phyloP scores from a whole-genome alignment of 495 filamentous ascomycete species.

The Xanthoparmelia taractica region DNA sequence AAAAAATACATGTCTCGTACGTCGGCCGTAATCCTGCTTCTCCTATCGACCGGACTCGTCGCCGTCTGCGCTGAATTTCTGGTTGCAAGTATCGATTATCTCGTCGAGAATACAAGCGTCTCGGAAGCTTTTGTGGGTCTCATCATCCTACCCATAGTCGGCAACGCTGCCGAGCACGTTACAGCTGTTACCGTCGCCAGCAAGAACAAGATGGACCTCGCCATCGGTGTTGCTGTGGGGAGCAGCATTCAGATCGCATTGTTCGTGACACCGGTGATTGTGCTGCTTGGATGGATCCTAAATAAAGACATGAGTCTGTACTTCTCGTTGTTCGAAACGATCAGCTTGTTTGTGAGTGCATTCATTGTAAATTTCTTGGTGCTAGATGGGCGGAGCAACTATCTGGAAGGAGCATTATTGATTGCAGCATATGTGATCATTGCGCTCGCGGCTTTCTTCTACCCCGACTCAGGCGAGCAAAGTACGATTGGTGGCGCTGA shows the following conservation, averaged over 20 bases:
- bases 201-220: conserved; percentile 96
- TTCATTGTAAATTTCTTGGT: conserved; percentile 86
- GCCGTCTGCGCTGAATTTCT: conserved; percentile 84
- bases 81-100: conserved; percentile 67
- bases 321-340: conserved; percentile 88
- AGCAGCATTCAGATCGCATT: conserved; percentile 84
- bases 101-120: conserved; percentile 56
- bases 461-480: conserved; percentile 45
- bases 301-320: conserved; percentile 77
- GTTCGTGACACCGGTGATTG: conserved; percentile 81
- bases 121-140: conserved; percentile 79
- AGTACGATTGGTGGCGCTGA: conserved; percentile 33
- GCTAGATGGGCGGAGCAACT: conserved; percentile 79
- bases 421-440: conserved; percentile 81
- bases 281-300: conserved; percentile 84
- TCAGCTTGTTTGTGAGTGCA: conserved; percentile 73
- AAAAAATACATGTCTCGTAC: conserved; percentile 62
- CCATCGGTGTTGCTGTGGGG: conserved; percentile 83
- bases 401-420: conserved; percentile 75
- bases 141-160: conserved; percentile 83
- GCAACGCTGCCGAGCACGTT: conserved; percentile 88
- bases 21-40: conserved; percentile 63
- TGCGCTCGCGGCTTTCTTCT: conserved; percentile 58
- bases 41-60: conserved; percentile 70
- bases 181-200: conserved; percentile 79